Conservation (phyloP, 768 basidiomycete genomes). For the Boletus bicolor region DNA sequence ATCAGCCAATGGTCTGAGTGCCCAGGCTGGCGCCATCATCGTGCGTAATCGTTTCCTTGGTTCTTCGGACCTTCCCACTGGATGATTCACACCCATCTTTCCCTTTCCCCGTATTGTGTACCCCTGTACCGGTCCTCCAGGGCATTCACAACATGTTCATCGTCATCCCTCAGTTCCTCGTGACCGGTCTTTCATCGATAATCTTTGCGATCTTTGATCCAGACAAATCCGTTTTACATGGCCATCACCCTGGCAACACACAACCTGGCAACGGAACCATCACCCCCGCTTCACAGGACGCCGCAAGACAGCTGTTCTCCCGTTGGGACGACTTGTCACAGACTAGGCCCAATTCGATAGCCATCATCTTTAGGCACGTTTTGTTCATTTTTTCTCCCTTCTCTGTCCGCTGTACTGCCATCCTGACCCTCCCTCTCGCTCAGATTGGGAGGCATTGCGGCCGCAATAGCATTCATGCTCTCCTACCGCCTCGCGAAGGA, state of each 20-base stretch:
- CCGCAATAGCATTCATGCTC: constrained; percentile 52
- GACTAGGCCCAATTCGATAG: constrained; percentile 61
- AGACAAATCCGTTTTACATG: constrained; percentile 41
- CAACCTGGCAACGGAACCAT: constrained; percentile 8
- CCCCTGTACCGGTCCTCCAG: constrained; percentile 35
- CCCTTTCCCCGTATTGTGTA: neutral
- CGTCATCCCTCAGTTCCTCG: constrained; percentile 91
- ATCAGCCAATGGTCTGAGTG: constrained; percentile 46
- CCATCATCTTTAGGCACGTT: constrained; percentile 71
- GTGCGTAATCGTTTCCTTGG: constrained; percentile 41
- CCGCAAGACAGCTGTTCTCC: constrained; percentile 2
- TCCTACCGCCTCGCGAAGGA: constrained; percentile 54
- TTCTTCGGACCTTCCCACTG: neutral
- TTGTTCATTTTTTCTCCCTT: neutral
- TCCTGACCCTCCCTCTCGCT: neutral
- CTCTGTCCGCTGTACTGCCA: neutral
- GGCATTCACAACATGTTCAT: constrained; percentile 96
- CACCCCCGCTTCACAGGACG: constrained; percentile 1
- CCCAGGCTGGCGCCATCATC: constrained; percentile 86
- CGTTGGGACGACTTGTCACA: constrained; percentile 10
- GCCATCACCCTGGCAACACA: constrained; percentile 26
- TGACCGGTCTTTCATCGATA: constrained; percentile 80
- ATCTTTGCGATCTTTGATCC: constrained; percentile 87
- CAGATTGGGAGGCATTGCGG: constrained; percentile 58
- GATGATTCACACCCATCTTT: neutral